phyloP scores from a whole-genome alignment of 768 basidiomycete species.

The Suillus alpinus region DNA sequence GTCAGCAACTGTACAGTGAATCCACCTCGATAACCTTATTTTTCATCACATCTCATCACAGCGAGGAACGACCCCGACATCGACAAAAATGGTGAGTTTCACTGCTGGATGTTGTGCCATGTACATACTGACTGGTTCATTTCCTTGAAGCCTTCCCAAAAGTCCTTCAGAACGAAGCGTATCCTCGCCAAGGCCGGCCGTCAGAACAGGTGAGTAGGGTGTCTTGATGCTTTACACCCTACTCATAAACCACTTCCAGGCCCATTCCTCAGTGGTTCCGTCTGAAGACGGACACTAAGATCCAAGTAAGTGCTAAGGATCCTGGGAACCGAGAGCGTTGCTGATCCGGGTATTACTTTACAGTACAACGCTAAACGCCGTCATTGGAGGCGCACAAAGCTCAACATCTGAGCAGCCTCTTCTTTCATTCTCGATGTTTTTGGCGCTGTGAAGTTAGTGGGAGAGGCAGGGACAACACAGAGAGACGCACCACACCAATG shows the following conservation, averaged over 20 bases:
- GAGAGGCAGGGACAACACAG: constrained; percentile 7
- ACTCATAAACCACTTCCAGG: constrained; percentile 36
- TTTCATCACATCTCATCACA: constrained; percentile 15
- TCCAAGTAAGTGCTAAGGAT: constrained; percentile 53
- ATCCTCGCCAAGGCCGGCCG: constrained; percentile 93
- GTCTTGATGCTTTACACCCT: background rate
- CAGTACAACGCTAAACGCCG: constrained; percentile 95
- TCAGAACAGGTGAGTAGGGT: constrained; percentile 80
- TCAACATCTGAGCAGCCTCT: constrained; percentile 72
- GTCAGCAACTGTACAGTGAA: constrained; percentile 43
- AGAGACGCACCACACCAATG: constrained; percentile 10
- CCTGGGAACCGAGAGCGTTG: background rate
- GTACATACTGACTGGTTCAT: constrained; percentile 9
- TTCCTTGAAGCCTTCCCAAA: constrained; percentile 86
- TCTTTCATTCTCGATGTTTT: constrained; percentile 4
- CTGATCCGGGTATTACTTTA: background rate
- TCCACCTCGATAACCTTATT: constrained; percentile 33
- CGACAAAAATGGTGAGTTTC: constrained; percentile 48
- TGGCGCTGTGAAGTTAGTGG: constrained; percentile 4
- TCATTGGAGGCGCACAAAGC: constrained; percentile 99
- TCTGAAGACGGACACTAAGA: constrained; percentile 93
- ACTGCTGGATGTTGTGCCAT: background rate
- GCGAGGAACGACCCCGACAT: constrained; percentile 34
- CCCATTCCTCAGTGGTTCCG: constrained; percentile 99
- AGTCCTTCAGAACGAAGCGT: constrained; percentile 95